Evolutionary conservation across 768 basidiomycete species (phyloP).

Genomic region (Boletus rubroflammeus): DNA sequence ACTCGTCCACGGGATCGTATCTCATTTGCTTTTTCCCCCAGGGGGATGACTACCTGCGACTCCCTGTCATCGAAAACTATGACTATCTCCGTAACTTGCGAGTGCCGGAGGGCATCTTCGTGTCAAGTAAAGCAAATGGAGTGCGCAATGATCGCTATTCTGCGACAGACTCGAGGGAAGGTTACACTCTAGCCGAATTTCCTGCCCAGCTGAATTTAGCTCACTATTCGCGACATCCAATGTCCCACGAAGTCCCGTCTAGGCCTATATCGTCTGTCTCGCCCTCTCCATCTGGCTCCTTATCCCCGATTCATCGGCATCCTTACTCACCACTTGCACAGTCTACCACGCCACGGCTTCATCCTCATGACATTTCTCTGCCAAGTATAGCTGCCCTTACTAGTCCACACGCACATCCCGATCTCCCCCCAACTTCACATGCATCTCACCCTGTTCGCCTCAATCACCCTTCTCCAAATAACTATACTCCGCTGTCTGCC

Average conservation of each 20-base stretch:
- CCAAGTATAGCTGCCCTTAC: constrained; percentile 24
- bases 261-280: constrained; percentile 15
- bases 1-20: background rate
- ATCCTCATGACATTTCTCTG: constrained; percentile 12
- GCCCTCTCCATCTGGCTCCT: constrained; percentile 9
- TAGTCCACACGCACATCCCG: background rate
- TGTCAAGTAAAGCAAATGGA: constrained; percentile 57
- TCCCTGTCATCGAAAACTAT: constrained; percentile 73
- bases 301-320: constrained; percentile 13
- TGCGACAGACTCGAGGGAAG: constrained; percentile 15
- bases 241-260: constrained; percentile 13
- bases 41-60: constrained; percentile 64
- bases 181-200: constrained; percentile 9
- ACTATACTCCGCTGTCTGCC: constrained; percentile 42
- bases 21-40: constrained; percentile 27
- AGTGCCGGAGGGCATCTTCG: constrained; percentile 69
- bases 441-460: constrained; percentile 17
- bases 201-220: constrained; percentile 5
- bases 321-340: constrained; percentile 3
- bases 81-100: constrained; percentile 66
- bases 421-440: background rate
- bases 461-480: constrained; percentile 24
- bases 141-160: constrained; percentile 25
- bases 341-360: constrained; percentile 1
- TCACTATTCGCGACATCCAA: constrained; percentile 7